Percentiles rank a stretch among this genome's conserved stretches.
These are phyloP conservation scores for Megacollybia marginata DNA, from an alignment of 768 basidiomycete genomes.

Conservation along the genomic window DNA sequence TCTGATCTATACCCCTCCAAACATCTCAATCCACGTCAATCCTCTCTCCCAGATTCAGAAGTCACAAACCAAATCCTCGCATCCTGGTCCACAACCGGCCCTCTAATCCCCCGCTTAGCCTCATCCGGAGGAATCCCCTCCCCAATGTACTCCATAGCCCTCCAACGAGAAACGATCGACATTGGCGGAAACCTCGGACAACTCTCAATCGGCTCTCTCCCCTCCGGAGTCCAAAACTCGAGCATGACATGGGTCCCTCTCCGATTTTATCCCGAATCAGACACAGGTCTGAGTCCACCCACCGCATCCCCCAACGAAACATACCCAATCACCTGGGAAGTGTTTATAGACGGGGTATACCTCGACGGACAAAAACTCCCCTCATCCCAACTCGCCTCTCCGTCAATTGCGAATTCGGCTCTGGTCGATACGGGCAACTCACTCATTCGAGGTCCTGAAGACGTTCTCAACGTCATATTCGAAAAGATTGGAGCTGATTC, in stretches of 20 bases:
- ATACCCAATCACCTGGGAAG: constrained; percentile 68
- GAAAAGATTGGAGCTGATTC: constrained; percentile 24
- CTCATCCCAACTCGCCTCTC: constrained; percentile 40
- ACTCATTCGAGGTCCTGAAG: constrained; percentile 65
- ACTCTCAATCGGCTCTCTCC: constrained; percentile 62
- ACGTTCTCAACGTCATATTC: constrained; percentile 48
- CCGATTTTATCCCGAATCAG: constrained; percentile 39
- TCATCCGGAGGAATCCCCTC: constrained; percentile 24
- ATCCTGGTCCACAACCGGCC: constrained; percentile 34
- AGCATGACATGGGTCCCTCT: constrained; percentile 62
- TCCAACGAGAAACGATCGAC: constrained; percentile 64
- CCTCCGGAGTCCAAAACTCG: constrained; percentile 35
- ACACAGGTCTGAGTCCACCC: constrained; percentile 52
- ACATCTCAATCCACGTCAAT: too few relatives aligned
- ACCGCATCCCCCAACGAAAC: constrained; percentile 53
- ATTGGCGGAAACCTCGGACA: constrained; percentile 63
- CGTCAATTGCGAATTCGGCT: constrained; percentile 49
- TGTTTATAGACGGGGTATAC: constrained; percentile 63
- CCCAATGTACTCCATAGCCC: constrained; percentile 48
- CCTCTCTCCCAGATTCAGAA: not conserved
- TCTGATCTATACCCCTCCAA: not conserved
- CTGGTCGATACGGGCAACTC: constrained; percentile 77
- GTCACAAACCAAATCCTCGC: constrained; percentile 27
- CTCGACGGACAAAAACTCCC: constrained; percentile 60
- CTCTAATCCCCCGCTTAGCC: constrained; percentile 41